Evolutionary conservation across 306 rosid species (phyloP), one percentile per base, ranked within the genome.

Genomic region (Phaseolus lunatus): DNA sequence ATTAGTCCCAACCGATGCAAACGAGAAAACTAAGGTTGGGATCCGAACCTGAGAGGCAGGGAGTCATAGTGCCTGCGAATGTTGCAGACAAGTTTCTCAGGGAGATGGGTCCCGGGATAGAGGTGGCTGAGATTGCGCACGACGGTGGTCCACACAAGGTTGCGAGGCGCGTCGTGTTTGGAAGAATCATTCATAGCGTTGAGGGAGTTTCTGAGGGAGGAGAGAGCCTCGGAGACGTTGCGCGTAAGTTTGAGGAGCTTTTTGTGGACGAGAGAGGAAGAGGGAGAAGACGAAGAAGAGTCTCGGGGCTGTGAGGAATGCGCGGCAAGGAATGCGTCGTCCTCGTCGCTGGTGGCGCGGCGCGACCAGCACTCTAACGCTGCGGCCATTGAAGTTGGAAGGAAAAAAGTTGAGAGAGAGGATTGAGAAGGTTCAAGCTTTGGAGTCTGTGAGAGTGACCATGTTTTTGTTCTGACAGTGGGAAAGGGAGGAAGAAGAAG

Each of bases 311-410:
- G 94, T 26, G 88, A 43, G 5, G 48, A 12, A 12, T 43, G 48
- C 5, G 48, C 13, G 16, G 48, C 82, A 72, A 93, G 87, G 14
- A 90, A 92, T 74, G 96, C 85, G 84, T 54, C 59, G 59, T 89
- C 93, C 73, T 93, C 96, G 54, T 90, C 96, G 5, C 83, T 79
- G 52, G 81, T 78, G 72, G 87, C 84, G 41, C 96, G 88, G 77
- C 91, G 83, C 14, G 97, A 93, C 98, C 98, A 93, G 84, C 98
- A 93, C 81, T 93, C 98, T 82, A 93, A 47, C 5, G 97, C 96
- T 0, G 96, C 90, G 3, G 97, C 96, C 98, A 91, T 63, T 35
- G 22, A 14, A 45, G 47, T 65, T 31, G 1, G 24, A 4, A 8
- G 23, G 16, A 1, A 39, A 3, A 26, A 69, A 2, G 76, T 9